Evolutionary conservation across 257 asterid genomes (phyloP), one percentile per base, ranked within the genome.

Genomic region (Mitragyna speciosa): DNA sequence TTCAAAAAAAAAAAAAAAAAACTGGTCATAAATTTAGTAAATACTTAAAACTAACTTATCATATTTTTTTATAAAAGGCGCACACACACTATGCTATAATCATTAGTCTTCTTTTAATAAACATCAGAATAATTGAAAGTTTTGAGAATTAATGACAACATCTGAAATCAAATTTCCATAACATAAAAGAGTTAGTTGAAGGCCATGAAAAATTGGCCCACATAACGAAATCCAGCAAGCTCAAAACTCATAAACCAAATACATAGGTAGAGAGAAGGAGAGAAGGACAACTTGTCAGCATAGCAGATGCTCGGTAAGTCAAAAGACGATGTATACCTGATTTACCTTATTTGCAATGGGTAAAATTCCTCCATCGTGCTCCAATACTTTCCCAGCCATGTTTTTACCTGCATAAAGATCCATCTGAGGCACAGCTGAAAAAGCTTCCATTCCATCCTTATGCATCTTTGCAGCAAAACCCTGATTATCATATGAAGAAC

Each of bases 401-500:
- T 82, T 79, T 85, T 85, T 94, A 41, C 90, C 89, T 73, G 90
- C 80, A 80, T 91, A 81, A 79, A 88, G 86, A 80, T 93, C 96
- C 58, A 80, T 85, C 2, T 91, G 84, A 51, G 85, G 77, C 30
- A 82, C 81, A 70, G 90, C 82, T 51, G 91, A 74, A 86, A 88
- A 87, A 48, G 84, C 85, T 84, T 90, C 97, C 77, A 83, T 75
- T 80, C 87, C 83, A 67, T 92, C 98, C 86, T 87, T 91, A 45
- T 90, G 79, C 73, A 86, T 85, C 85, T 93, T 93, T 77, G 92
- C 88, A 77, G 88, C 87, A 81, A 88, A 89, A 56, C 91, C 90
- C 77, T 86, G 96, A 82, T 83, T 88, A 63, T 91, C 98, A 76
- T 86, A 82, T 76, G 96, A 84, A 81, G 97, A 87, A 89, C 86